These are phyloP conservation scores for Nigrospora osmanthi DNA, from an alignment of 2,329 filamentous ascomycete species.

Conservation along the genomic window DNA sequence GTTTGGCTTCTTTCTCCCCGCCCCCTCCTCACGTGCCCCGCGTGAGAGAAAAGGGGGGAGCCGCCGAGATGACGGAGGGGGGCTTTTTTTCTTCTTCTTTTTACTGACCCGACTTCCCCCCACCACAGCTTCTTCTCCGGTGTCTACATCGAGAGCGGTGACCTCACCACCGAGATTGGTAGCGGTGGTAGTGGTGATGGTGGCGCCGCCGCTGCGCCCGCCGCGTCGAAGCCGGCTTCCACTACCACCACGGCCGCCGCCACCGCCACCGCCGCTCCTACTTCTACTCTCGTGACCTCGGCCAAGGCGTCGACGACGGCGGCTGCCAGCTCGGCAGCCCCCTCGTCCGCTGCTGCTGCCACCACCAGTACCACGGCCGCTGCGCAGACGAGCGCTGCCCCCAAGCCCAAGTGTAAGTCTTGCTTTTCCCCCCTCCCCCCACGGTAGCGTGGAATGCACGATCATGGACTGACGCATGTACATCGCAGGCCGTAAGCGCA, in stretches of 20 bases:
- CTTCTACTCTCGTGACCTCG: background rate
- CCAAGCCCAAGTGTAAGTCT: background rate
- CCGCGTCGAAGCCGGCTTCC: too few species aligned
- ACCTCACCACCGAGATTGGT: conserved; percentile 20
- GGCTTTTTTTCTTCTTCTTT: too few species aligned
- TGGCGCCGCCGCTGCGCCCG: too few species aligned
- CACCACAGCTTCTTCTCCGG: conserved; percentile 43
- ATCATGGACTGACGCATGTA: background rate
- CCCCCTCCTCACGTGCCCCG: too few species aligned
- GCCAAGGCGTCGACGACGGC: background rate
- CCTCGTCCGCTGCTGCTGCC: background rate
- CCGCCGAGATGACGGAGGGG: too few species aligned
- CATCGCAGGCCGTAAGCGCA: background rate
- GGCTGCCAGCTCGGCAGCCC: background rate
- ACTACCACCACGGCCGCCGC: background rate
- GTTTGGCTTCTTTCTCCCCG: conserved; percentile 15
- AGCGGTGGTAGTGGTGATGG: too few species aligned
- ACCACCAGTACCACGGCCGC: background rate
- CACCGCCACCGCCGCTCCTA: background rate
- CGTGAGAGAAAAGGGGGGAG: too few species aligned
- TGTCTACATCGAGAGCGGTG: conserved; percentile 59
- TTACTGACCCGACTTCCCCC: too few species aligned
- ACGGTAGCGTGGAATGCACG: too few species aligned
- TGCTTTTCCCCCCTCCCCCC: too few species aligned
- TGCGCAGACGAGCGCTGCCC: background rate